phyloP scores from a whole-genome alignment of 768 basidiomycete genomes.

The Auricularia heimuer region DNA sequence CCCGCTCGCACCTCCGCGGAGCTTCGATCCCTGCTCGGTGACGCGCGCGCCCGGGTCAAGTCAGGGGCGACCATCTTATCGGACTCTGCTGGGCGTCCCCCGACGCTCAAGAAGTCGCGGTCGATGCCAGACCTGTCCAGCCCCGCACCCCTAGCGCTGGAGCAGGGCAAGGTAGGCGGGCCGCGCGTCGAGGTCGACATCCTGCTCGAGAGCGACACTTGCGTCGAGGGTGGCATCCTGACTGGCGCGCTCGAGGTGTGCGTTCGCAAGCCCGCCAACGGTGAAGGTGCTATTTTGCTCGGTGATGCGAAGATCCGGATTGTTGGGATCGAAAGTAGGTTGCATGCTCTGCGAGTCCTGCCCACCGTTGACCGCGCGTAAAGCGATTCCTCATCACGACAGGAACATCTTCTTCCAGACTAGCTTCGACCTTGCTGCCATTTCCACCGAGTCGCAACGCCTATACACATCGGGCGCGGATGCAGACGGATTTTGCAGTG shows the following conservation, averaged over 20 bases:
- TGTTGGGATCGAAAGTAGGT: conserved; percentile 70
- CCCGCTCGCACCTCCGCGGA: conserved; percentile 44
- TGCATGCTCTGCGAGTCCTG: no score
- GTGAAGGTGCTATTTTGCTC: conserved; percentile 47
- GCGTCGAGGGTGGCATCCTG: conserved; percentile 70
- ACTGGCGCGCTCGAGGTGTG: conserved; percentile 60
- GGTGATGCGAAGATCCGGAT: conserved; percentile 71
- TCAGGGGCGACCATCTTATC: conserved; percentile 39
- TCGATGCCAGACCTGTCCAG: conserved; percentile 14
- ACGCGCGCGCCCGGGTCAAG: conserved; percentile 46
- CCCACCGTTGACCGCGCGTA: conserved; percentile 6
- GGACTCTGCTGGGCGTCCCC: conserved; percentile 7
- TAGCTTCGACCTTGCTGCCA: conserved; percentile 42
- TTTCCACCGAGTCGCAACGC: conserved; percentile 34
- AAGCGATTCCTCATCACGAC: conserved; percentile 36
- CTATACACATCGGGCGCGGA: conserved; percentile 40
- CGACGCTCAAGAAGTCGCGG: conserved; percentile 8
- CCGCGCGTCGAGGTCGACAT: conserved; percentile 80
- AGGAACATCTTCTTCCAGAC: conserved; percentile 78
- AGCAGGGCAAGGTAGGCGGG: conserved; percentile 54
- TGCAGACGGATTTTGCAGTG: conserved; percentile 51
- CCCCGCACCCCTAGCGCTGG: conserved; percentile 28
- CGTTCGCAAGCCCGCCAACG: conserved; percentile 47
- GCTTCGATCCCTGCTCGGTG: conserved; percentile 53
- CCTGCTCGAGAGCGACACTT: conserved; percentile 59